These are phyloP conservation scores for Eucalyptus cladocalyx DNA, from an alignment of 345 rosid species.

Conservation along the genomic window DNA sequence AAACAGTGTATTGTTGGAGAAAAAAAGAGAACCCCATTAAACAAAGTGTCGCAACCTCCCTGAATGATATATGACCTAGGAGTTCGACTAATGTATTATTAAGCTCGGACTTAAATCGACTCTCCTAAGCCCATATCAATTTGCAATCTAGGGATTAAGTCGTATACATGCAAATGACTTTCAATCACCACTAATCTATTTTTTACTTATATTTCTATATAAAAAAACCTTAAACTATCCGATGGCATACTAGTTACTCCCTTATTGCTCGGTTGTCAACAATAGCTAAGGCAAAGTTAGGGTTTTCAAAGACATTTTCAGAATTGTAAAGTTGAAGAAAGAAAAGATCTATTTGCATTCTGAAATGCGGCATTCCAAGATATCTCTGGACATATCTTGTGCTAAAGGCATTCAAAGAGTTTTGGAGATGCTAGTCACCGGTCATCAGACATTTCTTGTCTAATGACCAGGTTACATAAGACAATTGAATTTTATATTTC, in stretches of 20 bases:
- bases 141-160: too few relatives aligned
- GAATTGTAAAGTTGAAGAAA: too few relatives aligned
- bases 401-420: background rate
- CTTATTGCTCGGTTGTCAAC: accelerated
- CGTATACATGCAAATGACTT: too few relatives aligned
- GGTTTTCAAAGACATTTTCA: background rate
- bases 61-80: accelerated
- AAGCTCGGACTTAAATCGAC: accelerated
- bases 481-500: too few relatives aligned
- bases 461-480: too few relatives aligned
- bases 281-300: background rate
- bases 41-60: background rate
- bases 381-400: background rate
- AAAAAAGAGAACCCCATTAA: too few relatives aligned
- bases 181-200: too few relatives aligned
- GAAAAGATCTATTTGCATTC: background rate
- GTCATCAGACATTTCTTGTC: background rate
- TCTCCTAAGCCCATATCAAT: too few relatives aligned
- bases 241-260: accelerated
- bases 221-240: background rate
- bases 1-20: too few relatives aligned
- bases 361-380: too few relatives aligned
- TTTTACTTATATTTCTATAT: accelerated
- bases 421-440: accelerated
- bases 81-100: background rate